These are phyloP conservation scores for Nemania sp. DNA, from an alignment of 2,329 filamentous ascomycete genomes.

Conservation along the genomic window DNA sequence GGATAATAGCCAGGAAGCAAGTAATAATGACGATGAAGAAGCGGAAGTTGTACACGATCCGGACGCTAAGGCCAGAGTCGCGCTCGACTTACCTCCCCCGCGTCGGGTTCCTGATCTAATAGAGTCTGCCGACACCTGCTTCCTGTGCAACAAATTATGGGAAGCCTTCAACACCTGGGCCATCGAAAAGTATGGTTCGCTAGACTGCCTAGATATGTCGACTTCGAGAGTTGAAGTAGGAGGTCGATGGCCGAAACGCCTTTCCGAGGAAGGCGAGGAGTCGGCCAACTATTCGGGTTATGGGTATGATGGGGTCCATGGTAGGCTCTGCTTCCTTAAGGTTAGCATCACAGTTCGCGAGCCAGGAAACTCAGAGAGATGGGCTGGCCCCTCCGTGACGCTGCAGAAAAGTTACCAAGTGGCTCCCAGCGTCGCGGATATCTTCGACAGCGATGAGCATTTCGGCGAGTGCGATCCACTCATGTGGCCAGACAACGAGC, in stretches of 20 bases:
- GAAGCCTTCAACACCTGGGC: background rate
- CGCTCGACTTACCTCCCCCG: background rate
- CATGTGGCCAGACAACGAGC: background rate
- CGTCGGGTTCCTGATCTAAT: background rate
- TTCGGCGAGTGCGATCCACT: background rate
- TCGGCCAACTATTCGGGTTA: background rate
- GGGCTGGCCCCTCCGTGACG: background rate
- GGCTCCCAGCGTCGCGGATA: background rate
- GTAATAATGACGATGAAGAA: background rate
- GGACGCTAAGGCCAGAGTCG: background rate
- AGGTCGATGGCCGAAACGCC: background rate
- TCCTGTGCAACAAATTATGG: background rate
- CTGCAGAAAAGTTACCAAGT: background rate
- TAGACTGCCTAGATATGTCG: background rate
- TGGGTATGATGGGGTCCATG: background rate
- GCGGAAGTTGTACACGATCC: background rate
- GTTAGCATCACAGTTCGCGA: background rate
- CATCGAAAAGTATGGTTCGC: background rate
- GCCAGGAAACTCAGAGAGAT: background rate
- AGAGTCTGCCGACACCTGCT: background rate
- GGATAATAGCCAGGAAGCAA: background rate
- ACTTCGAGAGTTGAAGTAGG: background rate
- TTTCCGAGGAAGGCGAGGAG: background rate
- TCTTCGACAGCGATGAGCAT: background rate
- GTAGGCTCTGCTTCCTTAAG: constrained; percentile 1